These are phyloP conservation scores for Warburgia ugandensis DNA, from an alignment of 164 flowering plant genomes.

Conservation along the genomic window DNA sequence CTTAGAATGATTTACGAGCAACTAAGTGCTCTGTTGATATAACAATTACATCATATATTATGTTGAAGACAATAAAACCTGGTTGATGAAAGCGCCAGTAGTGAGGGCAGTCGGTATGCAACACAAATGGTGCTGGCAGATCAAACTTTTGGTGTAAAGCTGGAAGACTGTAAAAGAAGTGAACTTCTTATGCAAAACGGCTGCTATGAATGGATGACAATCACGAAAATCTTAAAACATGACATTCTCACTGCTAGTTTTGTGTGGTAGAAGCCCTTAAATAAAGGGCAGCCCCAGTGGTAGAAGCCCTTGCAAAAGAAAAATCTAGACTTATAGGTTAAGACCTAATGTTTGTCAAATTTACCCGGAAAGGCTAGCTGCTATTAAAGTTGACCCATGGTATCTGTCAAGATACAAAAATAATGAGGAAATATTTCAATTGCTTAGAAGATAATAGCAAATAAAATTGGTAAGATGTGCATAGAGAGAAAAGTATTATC, in stretches of 20 bases:
- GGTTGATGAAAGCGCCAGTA: conserved; percentile 95
- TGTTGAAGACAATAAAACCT: conserved; percentile 35
- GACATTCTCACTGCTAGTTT: no score
- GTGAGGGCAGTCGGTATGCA: conserved; percentile 97
- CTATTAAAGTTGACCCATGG: conserved; percentile 90
- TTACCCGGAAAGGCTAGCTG: conserved; percentile 98
- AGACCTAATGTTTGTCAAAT: neutral
- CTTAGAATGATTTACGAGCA: neutral
- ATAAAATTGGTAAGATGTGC: neutral
- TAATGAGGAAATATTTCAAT: neutral
- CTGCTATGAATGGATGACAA: no score
- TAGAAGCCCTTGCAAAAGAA: no score
- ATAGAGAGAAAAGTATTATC: neutral
- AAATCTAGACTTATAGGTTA: no score
- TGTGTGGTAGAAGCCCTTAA: no score
- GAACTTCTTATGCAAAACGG: neutral
- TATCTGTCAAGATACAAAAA: conserved; percentile 45
- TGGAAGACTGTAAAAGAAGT: conserved; percentile 52
- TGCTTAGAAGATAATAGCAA: neutral
- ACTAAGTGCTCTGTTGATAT: neutral
- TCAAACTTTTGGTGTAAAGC: conserved; percentile 91
- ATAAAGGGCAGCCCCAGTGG: no score
- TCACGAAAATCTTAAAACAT: no score
- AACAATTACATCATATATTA: neutral
- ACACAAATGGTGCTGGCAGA: conserved; percentile 86